phyloP scores from a whole-genome alignment of 192 early-diverging fungal species.

The Linnemannia zychae region DNA sequence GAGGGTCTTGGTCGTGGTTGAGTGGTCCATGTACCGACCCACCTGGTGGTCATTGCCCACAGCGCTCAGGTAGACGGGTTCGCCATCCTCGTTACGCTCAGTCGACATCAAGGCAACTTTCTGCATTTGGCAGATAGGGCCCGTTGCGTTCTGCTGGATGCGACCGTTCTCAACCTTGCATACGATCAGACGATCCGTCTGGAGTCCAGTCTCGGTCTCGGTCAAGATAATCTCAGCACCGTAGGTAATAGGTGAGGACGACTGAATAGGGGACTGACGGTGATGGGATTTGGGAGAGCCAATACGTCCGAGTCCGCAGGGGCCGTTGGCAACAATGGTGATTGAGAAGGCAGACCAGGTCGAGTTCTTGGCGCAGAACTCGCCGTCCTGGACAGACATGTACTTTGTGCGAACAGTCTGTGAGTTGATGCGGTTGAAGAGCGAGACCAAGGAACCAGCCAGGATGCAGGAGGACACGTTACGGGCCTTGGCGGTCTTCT shows the following conservation, averaged over 20 bases:
- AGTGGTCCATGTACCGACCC: slow-evolving; percentile 49
- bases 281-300: slow-evolving; percentile 35
- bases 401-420: slow-evolving; percentile 93
- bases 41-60: slow-evolving; percentile 57
- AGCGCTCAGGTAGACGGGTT: slow-evolving; percentile 60
- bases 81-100: slow-evolving; percentile 43
- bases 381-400: slow-evolving; percentile 72
- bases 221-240: slow-evolving; percentile 81
- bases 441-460: slow-evolving; percentile 79
- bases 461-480: slow-evolving; percentile 84
- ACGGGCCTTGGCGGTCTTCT: slow-evolving; percentile 89
- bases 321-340: slow-evolving; percentile 58
- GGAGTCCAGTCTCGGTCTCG: slow-evolving; percentile 72
- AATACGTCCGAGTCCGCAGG: slow-evolving; percentile 16
- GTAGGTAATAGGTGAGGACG: slow-evolving; percentile 71
- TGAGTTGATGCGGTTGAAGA: slow-evolving; percentile 94
- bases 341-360: slow-evolving; percentile 77
- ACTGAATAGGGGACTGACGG: slow-evolving; percentile 27
- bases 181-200: slow-evolving; percentile 78
- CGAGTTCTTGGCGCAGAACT: slow-evolving; percentile 71
- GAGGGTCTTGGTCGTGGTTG: slow-evolving; percentile 33
- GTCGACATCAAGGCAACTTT: slow-evolving; percentile 76
- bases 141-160: slow-evolving; percentile 71
- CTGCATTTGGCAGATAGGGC: slow-evolving; percentile 89
- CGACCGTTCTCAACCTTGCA: slow-evolving; percentile 85